Base-by-base conservation (phyloP, 805 yeast species). In the Isabelozyma rhagii region DNA sequence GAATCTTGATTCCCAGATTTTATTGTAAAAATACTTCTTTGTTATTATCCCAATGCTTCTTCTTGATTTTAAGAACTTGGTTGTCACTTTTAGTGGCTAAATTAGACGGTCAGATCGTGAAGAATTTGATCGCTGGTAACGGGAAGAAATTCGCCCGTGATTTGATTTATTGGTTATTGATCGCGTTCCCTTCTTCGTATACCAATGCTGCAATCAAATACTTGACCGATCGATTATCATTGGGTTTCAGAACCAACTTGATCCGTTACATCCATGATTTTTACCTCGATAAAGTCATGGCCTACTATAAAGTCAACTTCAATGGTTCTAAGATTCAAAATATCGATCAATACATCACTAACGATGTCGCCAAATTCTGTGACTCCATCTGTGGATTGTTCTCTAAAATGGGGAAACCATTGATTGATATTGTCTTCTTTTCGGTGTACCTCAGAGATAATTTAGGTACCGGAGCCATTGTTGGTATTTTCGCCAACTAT, bases 121-220 rank as follows among this genome's bases (percentile, higher is more conserved):
- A 88, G 64, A 93, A 91, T 66, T 80, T 92, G 61, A 89, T 92
- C 56, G 85, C 90, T 14, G 90, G 91, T 14, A 83, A 85, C 55
- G 89, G 91, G 15, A 79, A 74, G 55, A 84, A 85, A 47, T 92
- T 92, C 58, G 65, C 83, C 40, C 74, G 88, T 51, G 97, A 92
- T 64, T 74, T 92, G 65, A 78, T 82, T 8, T 87, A 87, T 66
- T 92, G 97, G 97, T 81, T 92, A 51, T 68, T 88, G 51, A 84
- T 92, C 62, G 97, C 97, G 0, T 82, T 92, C 53, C 98, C 98
- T 2, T 96, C 97, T 0, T 84, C 94, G 3, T 92, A 89, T 66
- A 87, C 97, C 31, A 92, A 92, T 67, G 87, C 96, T 44, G 91
- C 93, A 50, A 92, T 92, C 62, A 88, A 87, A 62, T 89, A 80